phyloP scores from a whole-genome alignment of 192 early-diverging fungal species.

The Backusella australiensis region DNA sequence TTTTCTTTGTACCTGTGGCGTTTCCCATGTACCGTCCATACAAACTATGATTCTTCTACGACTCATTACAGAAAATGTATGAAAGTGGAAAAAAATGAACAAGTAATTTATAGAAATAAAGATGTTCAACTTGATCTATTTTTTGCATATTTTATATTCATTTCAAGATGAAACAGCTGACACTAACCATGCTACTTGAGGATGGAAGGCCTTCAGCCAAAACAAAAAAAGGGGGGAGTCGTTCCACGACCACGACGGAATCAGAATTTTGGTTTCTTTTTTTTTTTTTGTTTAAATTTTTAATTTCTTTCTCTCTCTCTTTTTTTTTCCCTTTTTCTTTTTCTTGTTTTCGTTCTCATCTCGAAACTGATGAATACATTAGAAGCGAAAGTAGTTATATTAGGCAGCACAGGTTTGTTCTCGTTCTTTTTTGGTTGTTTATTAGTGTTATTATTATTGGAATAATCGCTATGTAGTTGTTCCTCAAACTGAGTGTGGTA shows the following conservation, averaged over 20 bases:
- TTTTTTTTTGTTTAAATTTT: neutral
- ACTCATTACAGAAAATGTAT: neutral
- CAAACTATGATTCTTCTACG: constrained; percentile 11
- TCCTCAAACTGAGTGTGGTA: constrained; percentile 3
- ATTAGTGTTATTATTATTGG: neutral
- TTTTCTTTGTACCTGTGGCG: neutral
- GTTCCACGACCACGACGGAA: too few relatives aligned
- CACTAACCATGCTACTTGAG: too few relatives aligned
- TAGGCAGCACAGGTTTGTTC: constrained; percentile 65
- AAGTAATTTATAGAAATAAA: neutral
- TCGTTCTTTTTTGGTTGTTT: neutral
- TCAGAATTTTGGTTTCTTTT: too few relatives aligned
- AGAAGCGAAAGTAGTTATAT: constrained; percentile 73
- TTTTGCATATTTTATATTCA: too few relatives aligned
- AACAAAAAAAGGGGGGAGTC: neutral
- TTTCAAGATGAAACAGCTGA: too few relatives aligned
- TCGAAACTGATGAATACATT: constrained; percentile 31
- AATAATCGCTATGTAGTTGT: neutral
- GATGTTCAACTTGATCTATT: too few relatives aligned
- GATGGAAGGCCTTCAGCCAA: neutral
- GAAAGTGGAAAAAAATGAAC: neutral
- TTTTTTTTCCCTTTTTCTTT: neutral
- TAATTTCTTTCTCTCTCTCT: neutral
- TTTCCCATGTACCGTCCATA: constrained; percentile 8
- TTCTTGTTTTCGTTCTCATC: neutral